A percentile compares a stretch with the other conserved stretches of the same genome.
Evolutionary conservation across 163 green algal species (phyloP).

Genomic region (Scenedesmus sp.): DNA sequence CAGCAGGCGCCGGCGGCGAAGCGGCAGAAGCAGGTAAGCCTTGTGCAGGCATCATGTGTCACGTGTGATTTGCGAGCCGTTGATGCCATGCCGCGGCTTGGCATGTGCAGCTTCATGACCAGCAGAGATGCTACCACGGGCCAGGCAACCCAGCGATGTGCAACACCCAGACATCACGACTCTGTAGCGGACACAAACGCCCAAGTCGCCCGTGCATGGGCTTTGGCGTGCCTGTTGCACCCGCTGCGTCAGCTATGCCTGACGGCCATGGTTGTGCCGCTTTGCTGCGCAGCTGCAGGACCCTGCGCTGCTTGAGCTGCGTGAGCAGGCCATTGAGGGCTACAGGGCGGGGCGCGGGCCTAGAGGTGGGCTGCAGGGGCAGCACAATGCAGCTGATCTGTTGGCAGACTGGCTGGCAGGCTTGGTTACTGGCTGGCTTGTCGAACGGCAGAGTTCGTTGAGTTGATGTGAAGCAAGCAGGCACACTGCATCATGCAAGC

Average conservation of each 20-base stretch:
- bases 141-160: neutral
- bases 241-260: conserved; percentile 2
- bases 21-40: neutral
- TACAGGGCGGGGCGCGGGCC: conserved; percentile 38
- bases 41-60: neutral
- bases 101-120: neutral
- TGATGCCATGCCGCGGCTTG: neutral
- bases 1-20: neutral
- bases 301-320: conserved; percentile 12
- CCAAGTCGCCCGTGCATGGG: too few species aligned
- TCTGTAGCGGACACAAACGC: too few species aligned
- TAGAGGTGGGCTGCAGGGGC: neutral
- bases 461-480: too few species aligned
- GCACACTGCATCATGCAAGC: too few species aligned
- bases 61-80: too few species aligned
- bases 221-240: neutral
- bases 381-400: neutral
- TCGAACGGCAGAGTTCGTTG: too few species aligned
- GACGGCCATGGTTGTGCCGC: neutral
- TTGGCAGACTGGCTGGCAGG: neutral
- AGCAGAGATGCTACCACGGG: neutral
- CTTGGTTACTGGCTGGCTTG: neutral
- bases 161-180: neutral
- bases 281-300: neutral
- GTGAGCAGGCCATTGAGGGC: conserved; percentile 31